Base-by-base conservation (phyloP, 2,329 filamentous ascomycete genomes). In the Aureobasidium lini region DNA sequence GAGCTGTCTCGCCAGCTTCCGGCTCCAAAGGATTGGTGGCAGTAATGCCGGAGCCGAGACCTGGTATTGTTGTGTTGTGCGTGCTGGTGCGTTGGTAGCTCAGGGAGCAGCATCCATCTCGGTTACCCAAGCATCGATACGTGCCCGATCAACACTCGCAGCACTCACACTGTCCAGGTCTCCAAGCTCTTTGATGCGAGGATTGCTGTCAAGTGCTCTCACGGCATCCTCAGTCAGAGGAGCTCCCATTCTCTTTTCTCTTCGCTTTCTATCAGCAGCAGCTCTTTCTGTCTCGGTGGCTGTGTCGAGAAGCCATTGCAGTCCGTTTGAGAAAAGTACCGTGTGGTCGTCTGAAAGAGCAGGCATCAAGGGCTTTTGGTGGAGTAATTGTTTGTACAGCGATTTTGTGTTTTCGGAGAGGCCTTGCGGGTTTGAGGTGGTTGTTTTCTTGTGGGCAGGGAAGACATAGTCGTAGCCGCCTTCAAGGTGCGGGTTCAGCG, bases 301-400 rank as follows among this genome's bases (percentile, higher is more conserved):
- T 1, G 40, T 28, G 7, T 56, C 52, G 23, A 56, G 52, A 5
- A 56, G 40, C 52, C 52, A 56, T 29, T 56, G 52, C 37, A 56
- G 23, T 11, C 52, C 52, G 16, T n/a, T 56, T n/a, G 29, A 31
- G 32, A 56, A 56, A 11, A 56, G 52, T 10, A 29, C 6, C 6
- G 40, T 32, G 18, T 40, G 29, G 36, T 56, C 39, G 15, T 46
- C 39, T 34, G 32, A n/a, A 6, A 34, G 23, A 9, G 50, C 50
- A 6, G 9, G 6, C 32, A 13, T 10, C 1, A 8, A 13, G 0
- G 52, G 11, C 7, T 46, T 44, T 31, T 3, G 9, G n/a, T 54
- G 37, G 16, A 56, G 40, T 13, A 56, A 2, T 16, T 29, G 40
- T 46, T 16, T 36, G 31, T 40, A 40, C 16, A 56, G 52, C 4